Conservation (phyloP, 495 filamentous ascomycete species). For the Polyplosphaeria fusca region DNA sequence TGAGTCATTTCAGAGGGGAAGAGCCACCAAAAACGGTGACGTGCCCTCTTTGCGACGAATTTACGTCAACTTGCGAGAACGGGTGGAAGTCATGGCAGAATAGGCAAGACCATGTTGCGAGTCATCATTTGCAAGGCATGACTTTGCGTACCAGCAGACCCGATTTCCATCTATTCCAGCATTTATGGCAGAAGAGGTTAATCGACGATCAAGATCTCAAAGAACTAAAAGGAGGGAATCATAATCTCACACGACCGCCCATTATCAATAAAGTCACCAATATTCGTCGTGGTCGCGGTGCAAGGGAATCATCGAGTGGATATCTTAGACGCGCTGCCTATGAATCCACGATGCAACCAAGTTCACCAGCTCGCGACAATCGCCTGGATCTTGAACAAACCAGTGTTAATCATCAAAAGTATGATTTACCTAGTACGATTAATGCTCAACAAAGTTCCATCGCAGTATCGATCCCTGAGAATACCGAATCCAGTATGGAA, state of each 20-base stretch:
- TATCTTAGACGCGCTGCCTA: no score
- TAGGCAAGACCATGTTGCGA: conserved; percentile 27
- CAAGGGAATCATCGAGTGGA: no score
- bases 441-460: no score
- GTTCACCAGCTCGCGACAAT: no score
- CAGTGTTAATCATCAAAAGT: no score
- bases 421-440: no score
- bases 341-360: no score
- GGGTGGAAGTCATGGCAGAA: conserved; percentile 20
- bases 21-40: conserved; percentile 31
- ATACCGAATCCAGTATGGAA: no score
- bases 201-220: conserved; percentile 33
- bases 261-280: conserved; percentile 13
- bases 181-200: conserved; percentile 31
- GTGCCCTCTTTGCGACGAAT: conserved; percentile 31
- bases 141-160: conserved; percentile 28
- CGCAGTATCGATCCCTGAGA: no score
- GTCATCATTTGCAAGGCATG: conserved; percentile 22
- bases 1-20: conserved; percentile 30
- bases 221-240: conserved; percentile 33
- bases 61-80: conserved; percentile 15
- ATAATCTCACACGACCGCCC: conserved; percentile 22
- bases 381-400: no score
- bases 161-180: conserved; percentile 33
- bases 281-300: conserved; percentile 3